Conservation (phyloP, 2,329 filamentous ascomycete genomes). For the Alternaria conjuncta region DNA sequence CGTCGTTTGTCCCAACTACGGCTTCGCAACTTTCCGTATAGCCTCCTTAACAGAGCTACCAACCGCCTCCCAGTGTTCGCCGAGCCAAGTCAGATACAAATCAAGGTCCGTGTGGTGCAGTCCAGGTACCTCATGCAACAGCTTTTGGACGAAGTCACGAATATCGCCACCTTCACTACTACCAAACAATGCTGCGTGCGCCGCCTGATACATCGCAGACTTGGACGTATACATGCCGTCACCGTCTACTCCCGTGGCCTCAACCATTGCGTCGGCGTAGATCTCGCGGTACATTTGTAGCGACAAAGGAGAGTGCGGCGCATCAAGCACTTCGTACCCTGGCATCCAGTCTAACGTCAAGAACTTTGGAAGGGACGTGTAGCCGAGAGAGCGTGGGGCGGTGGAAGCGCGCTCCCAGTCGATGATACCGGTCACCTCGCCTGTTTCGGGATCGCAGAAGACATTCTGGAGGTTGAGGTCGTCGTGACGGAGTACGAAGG, state of each 20-base stretch:
- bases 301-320: neutral
- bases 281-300: neutral
- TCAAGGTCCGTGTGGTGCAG: neutral
- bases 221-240: neutral
- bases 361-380: neutral
- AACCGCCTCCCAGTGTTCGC: neutral
- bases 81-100: neutral
- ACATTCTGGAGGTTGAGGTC: neutral
- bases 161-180: neutral
- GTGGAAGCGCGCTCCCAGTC: neutral
- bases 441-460: neutral
- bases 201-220: neutral
- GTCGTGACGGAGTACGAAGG: neutral
- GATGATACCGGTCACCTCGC: neutral
- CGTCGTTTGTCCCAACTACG: no score
- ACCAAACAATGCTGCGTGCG: neutral
- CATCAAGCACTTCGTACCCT: neutral
- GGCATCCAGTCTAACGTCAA: neutral
- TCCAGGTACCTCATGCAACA: neutral
- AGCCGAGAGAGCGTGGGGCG: neutral
- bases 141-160: neutral
- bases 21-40: neutral
- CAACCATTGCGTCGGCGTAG: neutral
- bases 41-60: neutral
- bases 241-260: neutral